These are phyloP conservation scores for Cryphonectria carpinicola DNA, from an alignment of 2,329 filamentous ascomycete genomes.

Conservation along the genomic window DNA sequence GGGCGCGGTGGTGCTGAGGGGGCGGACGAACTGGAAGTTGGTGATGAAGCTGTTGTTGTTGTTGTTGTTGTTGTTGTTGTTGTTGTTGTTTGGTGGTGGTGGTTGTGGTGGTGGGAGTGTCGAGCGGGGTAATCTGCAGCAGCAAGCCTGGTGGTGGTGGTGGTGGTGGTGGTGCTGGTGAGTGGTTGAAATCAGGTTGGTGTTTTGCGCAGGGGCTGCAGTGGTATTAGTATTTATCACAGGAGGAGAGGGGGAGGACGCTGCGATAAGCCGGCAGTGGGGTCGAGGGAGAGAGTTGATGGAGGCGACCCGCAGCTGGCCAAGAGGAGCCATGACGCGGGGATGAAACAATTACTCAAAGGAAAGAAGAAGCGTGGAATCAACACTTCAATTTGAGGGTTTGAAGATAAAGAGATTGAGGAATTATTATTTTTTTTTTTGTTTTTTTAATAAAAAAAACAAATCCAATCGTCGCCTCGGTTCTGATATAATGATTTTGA, in stretches of 20 bases:
- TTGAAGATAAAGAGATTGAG: not conserved
- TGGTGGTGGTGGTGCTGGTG: not conserved
- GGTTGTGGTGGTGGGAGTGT: not conserved
- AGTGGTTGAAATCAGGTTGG: not conserved
- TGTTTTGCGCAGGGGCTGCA: constrained; percentile 3
- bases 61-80: too few relatives aligned
- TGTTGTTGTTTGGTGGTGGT: not conserved
- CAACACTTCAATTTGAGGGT: not conserved
- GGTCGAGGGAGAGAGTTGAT: constrained; percentile 7
- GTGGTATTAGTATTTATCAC: not conserved
- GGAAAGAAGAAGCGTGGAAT: not conserved
- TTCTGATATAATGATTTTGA: not conserved
- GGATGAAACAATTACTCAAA: not conserved
- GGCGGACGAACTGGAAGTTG: not conserved
- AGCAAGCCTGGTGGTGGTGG: constrained; percentile 11
- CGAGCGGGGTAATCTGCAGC: constrained; percentile 12
- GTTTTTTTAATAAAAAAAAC: too few relatives aligned
- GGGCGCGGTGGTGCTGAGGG: constrained; percentile 29
- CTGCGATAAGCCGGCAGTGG: constrained; percentile 8
- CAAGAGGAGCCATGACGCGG: constrained; percentile 11
- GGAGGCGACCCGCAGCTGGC: constrained; percentile 22
- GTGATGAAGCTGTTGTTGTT: not conserved
- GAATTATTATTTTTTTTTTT: not conserved
- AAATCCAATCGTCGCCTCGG: not conserved
- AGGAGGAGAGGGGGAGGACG: constrained; percentile 4